A percentile compares a stretch with the other conserved stretches of the same genome.
Conservation (phyloP, 257 asterid species). For the Cinchona pubescens region DNA sequence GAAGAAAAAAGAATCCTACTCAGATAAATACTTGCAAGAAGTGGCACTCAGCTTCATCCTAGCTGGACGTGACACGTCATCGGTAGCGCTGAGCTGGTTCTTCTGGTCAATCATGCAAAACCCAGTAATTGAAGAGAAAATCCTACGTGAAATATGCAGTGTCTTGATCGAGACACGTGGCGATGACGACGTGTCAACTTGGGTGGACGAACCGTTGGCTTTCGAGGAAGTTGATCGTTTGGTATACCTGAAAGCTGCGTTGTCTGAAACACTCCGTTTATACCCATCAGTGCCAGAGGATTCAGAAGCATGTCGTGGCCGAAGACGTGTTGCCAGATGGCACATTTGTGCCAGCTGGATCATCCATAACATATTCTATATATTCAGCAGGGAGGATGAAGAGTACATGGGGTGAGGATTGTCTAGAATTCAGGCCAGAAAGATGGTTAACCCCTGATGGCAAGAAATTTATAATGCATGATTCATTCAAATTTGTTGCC, state of each 20-base stretch:
- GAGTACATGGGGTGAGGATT: conserved; percentile 83
- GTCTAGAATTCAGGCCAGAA: conserved; percentile 73
- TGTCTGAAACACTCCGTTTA: conserved; percentile 73
- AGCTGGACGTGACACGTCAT: conserved; percentile 95
- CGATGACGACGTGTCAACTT: conserved; percentile 30
- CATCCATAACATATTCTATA: conserved; percentile 77
- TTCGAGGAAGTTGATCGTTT: conserved; percentile 76
- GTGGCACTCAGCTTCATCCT: conserved; percentile 94
- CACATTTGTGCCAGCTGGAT: conserved; percentile 81
- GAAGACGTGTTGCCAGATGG: conserved; percentile 86
- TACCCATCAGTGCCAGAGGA: conserved; percentile 96
- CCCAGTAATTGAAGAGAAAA: conserved; percentile 55
- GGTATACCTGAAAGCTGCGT: conserved; percentile 69
- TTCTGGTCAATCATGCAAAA: conserved; percentile 76
- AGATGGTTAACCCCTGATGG: conserved; percentile 60
- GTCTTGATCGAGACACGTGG: conserved; percentile 74
- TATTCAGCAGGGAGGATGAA: conserved; percentile 88
- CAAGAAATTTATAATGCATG: conserved; percentile 57
- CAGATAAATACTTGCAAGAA: conserved; percentile 64
- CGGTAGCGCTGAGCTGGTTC: conserved; percentile 91
- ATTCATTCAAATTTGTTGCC: conserved; percentile 70
- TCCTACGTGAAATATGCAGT: conserved; percentile 54
- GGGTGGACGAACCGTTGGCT: conserved; percentile 56
- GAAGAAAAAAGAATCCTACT: conserved; percentile 77
- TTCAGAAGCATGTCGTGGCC: conserved; percentile 70